A percentile compares a stretch with the other conserved stretches of the same genome.
Conservation (phyloP, 2,329 filamentous ascomycete genomes). For the Stagonosporopsis vannaccii region DNA sequence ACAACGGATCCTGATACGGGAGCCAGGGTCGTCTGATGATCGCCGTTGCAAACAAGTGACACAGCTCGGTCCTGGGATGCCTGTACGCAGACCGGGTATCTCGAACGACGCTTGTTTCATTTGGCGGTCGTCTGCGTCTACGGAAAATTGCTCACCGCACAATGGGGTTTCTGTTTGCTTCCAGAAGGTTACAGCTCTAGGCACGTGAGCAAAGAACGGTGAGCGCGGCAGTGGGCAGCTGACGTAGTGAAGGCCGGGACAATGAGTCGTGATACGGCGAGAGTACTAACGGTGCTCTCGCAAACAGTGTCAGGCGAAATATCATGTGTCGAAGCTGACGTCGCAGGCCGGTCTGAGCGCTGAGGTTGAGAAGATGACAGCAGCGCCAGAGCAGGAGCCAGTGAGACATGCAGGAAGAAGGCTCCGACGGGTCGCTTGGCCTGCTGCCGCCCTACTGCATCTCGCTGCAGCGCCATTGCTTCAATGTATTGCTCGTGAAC, state of each 20-base stretch:
- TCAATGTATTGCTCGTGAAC: not conserved
- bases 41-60: slow-evolving; percentile 43
- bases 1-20: slow-evolving; percentile 22
- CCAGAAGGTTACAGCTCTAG: slow-evolving; percentile 26
- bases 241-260: not conserved
- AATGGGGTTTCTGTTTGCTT: slow-evolving; percentile 15
- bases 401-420: slow-evolving; percentile 36
- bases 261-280: slow-evolving; percentile 6
- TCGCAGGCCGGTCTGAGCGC: slow-evolving; percentile 12
- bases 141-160: slow-evolving; percentile 17
- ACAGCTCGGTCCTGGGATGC: slow-evolving; percentile 20
- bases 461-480: slow-evolving; percentile 1
- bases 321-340: slow-evolving; percentile 8
- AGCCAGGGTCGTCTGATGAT: slow-evolving; percentile 38
- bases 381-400: slow-evolving; percentile 29
- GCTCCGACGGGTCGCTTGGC: slow-evolving; percentile 25
- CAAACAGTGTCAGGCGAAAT: slow-evolving; percentile 3
- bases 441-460: slow-evolving; percentile 10
- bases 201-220: slow-evolving; percentile 25
- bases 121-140: slow-evolving; percentile 26
- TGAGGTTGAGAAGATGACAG: slow-evolving; percentile 26
- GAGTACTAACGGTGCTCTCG: not conserved
- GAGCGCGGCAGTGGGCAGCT: slow-evolving; percentile 11
- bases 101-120: slow-evolving; percentile 44
- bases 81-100: slow-evolving; percentile 19